A percentile compares a stretch with the other conserved stretches of the same genome.
Evolutionary conservation across 2,329 filamentous ascomycete genomes (phyloP).

Genomic region (Microdochium trichocladiopsis): DNA sequence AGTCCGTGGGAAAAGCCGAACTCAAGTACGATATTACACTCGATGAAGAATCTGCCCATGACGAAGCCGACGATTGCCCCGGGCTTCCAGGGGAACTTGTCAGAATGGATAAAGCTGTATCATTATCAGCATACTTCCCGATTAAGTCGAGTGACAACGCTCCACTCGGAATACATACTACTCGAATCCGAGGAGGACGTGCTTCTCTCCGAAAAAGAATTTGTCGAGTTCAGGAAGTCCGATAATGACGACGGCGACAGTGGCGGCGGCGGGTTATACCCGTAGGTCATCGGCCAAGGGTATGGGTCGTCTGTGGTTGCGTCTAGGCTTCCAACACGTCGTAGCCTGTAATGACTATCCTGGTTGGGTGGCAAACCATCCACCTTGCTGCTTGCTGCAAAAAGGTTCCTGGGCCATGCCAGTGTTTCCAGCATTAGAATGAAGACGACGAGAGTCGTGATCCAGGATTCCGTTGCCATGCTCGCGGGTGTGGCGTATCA

Average conservation of each 20-base stretch:
- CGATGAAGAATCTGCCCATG: too few species aligned
- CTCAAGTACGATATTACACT: too few species aligned
- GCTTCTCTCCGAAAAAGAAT: not conserved
- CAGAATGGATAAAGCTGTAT: not conserved
- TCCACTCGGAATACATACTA: too few species aligned
- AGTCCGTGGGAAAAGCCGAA: too few species aligned
- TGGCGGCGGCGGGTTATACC: not conserved
- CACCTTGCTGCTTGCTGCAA: not conserved
- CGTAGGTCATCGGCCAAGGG: not conserved
- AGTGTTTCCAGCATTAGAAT: not conserved
- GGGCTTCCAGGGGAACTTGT: not conserved
- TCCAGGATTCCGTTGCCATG: not conserved
- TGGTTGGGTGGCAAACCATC: not conserved
- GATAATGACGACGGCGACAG: not conserved
- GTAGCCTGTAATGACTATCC: not conserved
- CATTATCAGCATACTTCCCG: not conserved
- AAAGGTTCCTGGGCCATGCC: not conserved
- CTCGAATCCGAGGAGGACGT: too few species aligned
- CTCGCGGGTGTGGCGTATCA: not conserved
- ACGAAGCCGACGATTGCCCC: too few species aligned
- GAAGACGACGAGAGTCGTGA: not conserved
- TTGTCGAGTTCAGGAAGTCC: not conserved
- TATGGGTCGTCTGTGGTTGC: not conserved
- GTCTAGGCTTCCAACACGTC: not conserved
- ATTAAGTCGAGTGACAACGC: too few species aligned